phyloP scores from a whole-genome alignment of 306 rosid species.

The Cicer bijugum region DNA sequence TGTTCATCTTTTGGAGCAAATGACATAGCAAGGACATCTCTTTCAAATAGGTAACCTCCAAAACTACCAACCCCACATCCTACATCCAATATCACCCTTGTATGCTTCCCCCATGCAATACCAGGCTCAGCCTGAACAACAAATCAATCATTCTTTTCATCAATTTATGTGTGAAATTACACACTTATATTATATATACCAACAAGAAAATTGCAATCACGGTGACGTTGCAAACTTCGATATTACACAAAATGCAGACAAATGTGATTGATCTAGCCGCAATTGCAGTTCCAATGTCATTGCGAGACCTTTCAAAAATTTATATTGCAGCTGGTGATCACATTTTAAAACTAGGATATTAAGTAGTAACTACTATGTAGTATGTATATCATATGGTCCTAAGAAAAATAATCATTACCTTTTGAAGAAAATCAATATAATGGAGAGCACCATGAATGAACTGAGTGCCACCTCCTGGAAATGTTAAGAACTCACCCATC shows the following conservation, averaged over 20 bases:
- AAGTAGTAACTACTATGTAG: not conserved
- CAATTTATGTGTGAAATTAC: not conserved
- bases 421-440: constrained; percentile 80
- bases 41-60: constrained; percentile 82
- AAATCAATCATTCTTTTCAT: constrained; percentile 1
- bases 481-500: constrained; percentile 82
- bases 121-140: constrained; percentile 62
- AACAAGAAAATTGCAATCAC: not conserved
- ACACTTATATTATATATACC: constrained; percentile 1
- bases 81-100: constrained; percentile 80
- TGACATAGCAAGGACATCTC: constrained; percentile 85
- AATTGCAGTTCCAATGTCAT: no score
- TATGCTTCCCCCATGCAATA: constrained; percentile 77
- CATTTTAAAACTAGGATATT: not conserved
- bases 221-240: not conserved
- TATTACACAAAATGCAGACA: no score
- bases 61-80: constrained; percentile 97
- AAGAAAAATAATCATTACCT: constrained; percentile 51
- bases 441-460: constrained; percentile 94
- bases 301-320: no score
- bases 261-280: no score
- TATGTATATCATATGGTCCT: not conserved
- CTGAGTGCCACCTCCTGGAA: constrained; percentile 97
- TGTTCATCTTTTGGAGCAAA: constrained; percentile 97
- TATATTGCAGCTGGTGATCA: no score